Percentiles rank a stretch among this genome's conserved stretches.
Evolutionary conservation across 2,329 filamentous ascomycete species (phyloP).

Genomic region (Camillea tinctor): DNA sequence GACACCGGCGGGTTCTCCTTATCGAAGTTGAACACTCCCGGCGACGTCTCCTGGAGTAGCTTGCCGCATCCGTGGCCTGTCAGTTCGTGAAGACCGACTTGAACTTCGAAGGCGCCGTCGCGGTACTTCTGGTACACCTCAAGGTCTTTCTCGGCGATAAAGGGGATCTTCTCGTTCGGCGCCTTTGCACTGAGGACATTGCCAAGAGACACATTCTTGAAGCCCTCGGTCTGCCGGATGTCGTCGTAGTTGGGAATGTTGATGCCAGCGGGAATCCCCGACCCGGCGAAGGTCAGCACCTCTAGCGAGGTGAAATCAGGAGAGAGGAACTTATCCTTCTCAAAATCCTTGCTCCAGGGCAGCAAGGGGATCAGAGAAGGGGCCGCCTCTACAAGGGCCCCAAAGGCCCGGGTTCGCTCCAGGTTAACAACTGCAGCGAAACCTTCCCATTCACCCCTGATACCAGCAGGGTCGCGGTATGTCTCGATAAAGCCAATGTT

Average conservation of each 20-base stretch:
- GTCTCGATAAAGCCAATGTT: conserved; percentile 86
- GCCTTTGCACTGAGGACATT: conserved; percentile 92
- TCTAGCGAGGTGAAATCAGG: conserved; percentile 96
- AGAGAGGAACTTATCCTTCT: conserved; percentile 93
- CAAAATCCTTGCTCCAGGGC: conserved; percentile 85
- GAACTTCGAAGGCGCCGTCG: conserved; percentile 87
- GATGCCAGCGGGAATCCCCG: conserved; percentile 66
- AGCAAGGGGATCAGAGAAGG: conserved; percentile 82
- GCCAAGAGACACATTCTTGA: conserved; percentile 91
- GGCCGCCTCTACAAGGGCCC: conserved; percentile 77
- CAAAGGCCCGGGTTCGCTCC: conserved; percentile 85
- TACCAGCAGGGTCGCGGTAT: conserved; percentile 78
- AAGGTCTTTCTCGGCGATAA: conserved; percentile 78
- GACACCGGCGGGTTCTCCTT: conserved; percentile 75
- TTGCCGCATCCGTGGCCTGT: conserved; percentile 88
- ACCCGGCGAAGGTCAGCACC: conserved; percentile 76
- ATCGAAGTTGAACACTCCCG: conserved; percentile 87
- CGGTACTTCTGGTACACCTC: conserved; percentile 78
- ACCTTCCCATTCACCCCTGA: conserved; percentile 82
- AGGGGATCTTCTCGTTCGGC: conserved; percentile 87
- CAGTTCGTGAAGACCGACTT: conserved; percentile 92
- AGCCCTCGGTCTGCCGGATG: conserved; percentile 75
- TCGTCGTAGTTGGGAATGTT: conserved; percentile 49
- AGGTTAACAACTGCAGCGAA: conserved; percentile 84
- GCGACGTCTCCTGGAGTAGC: conserved; percentile 82